Conservation (phyloP, 371 early-diverging fungal species). For the Mucor plumbeus region DNA sequence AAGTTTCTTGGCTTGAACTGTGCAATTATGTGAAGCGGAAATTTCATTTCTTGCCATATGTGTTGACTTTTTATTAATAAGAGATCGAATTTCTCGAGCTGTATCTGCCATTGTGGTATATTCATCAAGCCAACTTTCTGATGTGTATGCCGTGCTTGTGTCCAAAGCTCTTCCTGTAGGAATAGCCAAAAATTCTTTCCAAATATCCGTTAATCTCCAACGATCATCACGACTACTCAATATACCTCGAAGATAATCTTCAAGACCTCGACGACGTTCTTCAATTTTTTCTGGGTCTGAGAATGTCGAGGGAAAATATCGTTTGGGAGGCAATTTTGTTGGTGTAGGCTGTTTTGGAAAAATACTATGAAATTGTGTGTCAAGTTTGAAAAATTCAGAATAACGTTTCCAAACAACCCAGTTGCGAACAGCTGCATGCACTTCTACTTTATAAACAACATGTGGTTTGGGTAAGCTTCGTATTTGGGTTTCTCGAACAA, state of each 20-base stretch:
- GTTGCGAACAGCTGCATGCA: conserved; percentile 82
- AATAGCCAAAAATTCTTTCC: conserved; percentile 81
- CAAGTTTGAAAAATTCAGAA: conserved; percentile 79
- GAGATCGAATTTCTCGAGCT: conserved; percentile 75
- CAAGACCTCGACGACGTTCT: conserved; percentile 80
- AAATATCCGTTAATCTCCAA: conserved; percentile 78
- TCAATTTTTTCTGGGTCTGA: conserved; percentile 75
- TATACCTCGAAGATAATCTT: conserved; percentile 80
- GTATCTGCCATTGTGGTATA: conserved; percentile 65
- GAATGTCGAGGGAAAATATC: conserved; percentile 67
- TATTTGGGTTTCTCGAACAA: conserved; percentile 67
- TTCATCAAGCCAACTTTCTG: conserved; percentile 89
- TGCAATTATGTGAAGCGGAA: conserved; percentile 77
- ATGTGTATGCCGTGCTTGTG: conserved; percentile 53
- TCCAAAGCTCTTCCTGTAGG: conserved; percentile 59
- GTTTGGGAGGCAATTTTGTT: conserved; percentile 69
- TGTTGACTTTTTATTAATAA: conserved; percentile 70
- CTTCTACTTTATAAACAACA: conserved; percentile 73
- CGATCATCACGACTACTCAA: conserved; percentile 74
- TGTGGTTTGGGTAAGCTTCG: conserved; percentile 73
- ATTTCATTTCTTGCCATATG: conserved; percentile 77
- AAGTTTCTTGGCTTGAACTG: conserved; percentile 81
- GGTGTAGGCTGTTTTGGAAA: conserved; percentile 72
- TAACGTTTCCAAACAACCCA: conserved; percentile 92
- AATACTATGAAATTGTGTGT: conserved; percentile 50